phyloP scores from a whole-genome alignment of 2,329 filamentous ascomycete genomes.

The Paecilomyces fulvus region DNA sequence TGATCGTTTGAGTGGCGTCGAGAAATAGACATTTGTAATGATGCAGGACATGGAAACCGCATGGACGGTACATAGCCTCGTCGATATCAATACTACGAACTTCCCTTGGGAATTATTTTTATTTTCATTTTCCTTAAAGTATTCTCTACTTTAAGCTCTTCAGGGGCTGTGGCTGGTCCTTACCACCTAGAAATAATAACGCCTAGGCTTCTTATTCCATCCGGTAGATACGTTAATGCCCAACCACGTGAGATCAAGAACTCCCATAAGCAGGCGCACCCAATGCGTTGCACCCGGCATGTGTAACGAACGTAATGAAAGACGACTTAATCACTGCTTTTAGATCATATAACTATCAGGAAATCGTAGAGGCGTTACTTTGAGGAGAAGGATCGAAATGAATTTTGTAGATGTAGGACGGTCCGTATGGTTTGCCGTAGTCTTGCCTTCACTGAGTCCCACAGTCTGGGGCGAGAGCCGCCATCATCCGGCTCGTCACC shows the following conservation, averaged over 20 bases:
- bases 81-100: neutral
- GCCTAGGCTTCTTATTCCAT: neutral
- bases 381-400: neutral
- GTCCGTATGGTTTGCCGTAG: neutral
- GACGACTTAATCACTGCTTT: neutral
- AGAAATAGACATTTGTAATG: neutral
- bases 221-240: neutral
- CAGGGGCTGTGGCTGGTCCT: too few species aligned
- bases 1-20: neutral
- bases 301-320: neutral
- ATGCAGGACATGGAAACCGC: neutral
- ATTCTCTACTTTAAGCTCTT: too few species aligned
- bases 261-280: neutral
- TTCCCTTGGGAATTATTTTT: neutral
- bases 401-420: neutral
- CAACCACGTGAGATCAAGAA: neutral
- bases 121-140: neutral
- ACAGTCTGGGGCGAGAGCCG: neutral
- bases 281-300: neutral
- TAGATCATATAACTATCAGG: too few species aligned
- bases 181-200: neutral
- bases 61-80: neutral
- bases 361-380: neutral
- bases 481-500: neutral
- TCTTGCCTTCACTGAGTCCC: neutral